Evolutionary conservation across 768 basidiomycete species (phyloP), one percentile per base, ranked within the genome.

Genomic region (Lyophyllum decastes): DNA sequence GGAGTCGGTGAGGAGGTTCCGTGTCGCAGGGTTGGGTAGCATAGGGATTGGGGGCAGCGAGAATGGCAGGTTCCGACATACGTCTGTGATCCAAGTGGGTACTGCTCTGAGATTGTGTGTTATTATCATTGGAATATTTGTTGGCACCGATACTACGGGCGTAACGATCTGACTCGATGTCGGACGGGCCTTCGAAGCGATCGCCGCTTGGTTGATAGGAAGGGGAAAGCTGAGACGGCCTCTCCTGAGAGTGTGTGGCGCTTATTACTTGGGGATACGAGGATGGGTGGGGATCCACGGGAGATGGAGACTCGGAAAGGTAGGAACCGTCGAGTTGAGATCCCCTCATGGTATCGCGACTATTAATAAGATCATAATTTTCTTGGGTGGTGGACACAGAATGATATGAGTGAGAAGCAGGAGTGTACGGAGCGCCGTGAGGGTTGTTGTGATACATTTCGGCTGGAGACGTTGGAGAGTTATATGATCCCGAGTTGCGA

Each of bases 21-120:
- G 70, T 46, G 55, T 72, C 71, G 40, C 71, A 53, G 54, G 74
- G 53, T 44, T 75, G 66, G 51, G 71, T 60, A 41, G 74, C 61
- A 66, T 82, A 76, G 52, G 77, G 61, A 68, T 75, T 76, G 63
- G 75, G 65, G 49, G 66, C 64, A 51, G 69, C 66, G 59, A 80
- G 76, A 60, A 82, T 73, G 54, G 82, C 73, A 47, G 87, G 85
- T 68, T 88, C 86, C 66, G 87, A 88, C 83, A 87, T 85, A 70
- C 87, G 83, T 66, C 86, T 78, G 52, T 84, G 83, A 73, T 86
- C 85, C 56, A 81, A 71, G 61, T 76, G 67, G 56, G 74, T 62
- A 65, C 64, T 30, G 30, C 30, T 66, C 64, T 70, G 70, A n/a
- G 40, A 41, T 5, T 41, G 40, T 19, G 40, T 19, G 67, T 68